A percentile compares a stretch with the other conserved stretches of the same genome.
phyloP scores from a whole-genome alignment of 192 early-diverging fungal species.

The Dissophora globulifera region DNA sequence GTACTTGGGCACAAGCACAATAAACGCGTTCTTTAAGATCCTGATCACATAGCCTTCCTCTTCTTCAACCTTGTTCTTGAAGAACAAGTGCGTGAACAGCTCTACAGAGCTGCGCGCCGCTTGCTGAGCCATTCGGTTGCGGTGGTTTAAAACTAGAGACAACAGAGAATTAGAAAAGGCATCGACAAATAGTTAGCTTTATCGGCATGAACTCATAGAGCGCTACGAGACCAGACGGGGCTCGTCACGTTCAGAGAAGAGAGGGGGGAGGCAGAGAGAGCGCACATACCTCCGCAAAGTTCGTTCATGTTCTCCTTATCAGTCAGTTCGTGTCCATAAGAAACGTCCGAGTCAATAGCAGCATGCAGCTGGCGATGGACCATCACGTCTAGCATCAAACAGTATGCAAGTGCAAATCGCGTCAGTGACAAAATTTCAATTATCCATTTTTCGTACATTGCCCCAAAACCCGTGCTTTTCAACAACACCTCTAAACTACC shows the following conservation, averaged over 20 bases:
- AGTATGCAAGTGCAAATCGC: too few relatives aligned
- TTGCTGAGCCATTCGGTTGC: constrained; percentile 96
- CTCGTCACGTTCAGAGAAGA: not conserved
- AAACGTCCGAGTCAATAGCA: constrained; percentile 54
- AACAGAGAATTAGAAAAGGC: too few relatives aligned
- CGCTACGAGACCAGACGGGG: too few relatives aligned
- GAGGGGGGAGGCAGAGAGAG: not conserved
- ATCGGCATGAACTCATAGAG: too few relatives aligned
- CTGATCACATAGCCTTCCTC: constrained; percentile 92
- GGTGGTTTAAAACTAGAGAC: constrained; percentile 81
- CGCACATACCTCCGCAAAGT: constrained; percentile 76
- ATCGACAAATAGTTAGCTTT: too few relatives aligned
- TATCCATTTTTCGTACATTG: too few relatives aligned
- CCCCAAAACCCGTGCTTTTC: too few relatives aligned
- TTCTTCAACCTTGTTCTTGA: constrained; percentile 88
- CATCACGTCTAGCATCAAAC: constrained; percentile 91
- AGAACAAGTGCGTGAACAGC: constrained; percentile 96
- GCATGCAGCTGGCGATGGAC: constrained; percentile 89
- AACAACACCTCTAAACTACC: too few relatives aligned
- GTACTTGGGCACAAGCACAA: constrained; percentile 87
- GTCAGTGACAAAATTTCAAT: too few relatives aligned
- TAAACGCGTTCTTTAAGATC: constrained; percentile 94
- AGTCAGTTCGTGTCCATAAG: constrained; percentile 77
- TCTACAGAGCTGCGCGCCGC: constrained; percentile 95
- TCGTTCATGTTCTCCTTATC: constrained; percentile 87